Evolutionary conservation across 257 asterid genomes (phyloP).

Genomic region (Fraxinus anomala): DNA sequence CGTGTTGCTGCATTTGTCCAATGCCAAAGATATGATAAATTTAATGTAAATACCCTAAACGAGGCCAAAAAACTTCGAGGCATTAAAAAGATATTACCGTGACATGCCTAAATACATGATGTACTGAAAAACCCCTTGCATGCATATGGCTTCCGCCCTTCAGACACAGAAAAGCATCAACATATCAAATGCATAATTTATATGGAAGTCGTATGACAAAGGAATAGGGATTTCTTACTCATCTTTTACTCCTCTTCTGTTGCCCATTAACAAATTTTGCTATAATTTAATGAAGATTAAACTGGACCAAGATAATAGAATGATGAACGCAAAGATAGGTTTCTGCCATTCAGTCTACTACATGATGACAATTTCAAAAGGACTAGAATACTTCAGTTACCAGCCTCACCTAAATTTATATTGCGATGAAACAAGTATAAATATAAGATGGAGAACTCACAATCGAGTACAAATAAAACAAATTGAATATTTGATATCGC

Average conservation of each 20-base stretch:
- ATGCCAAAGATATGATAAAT: conserved; percentile 15
- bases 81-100: conserved; percentile 53
- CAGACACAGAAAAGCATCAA: conserved; percentile 29
- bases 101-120: conserved; percentile 68
- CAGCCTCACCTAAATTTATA: neutral
- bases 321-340: conserved; percentile 6
- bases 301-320: neutral
- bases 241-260: neutral
- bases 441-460: neutral
- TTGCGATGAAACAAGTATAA: neutral
- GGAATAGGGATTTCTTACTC: conserved; percentile 14
- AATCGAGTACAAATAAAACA: neutral
- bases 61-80: neutral
- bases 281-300: neutral
- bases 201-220: conserved; percentile 16
- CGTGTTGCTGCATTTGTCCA: conserved; percentile 65
- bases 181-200: conserved; percentile 4
- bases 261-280: neutral
- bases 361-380: neutral
- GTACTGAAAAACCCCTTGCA: conserved; percentile 68
- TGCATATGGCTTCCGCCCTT: conserved; percentile 93
- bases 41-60: neutral
- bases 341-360: neutral
- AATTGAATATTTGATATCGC: neutral
- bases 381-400: neutral